Evolutionary conservation across 139 green algal species (phyloP).

Genomic region (Deuterostichococcus epilithicus): DNA sequence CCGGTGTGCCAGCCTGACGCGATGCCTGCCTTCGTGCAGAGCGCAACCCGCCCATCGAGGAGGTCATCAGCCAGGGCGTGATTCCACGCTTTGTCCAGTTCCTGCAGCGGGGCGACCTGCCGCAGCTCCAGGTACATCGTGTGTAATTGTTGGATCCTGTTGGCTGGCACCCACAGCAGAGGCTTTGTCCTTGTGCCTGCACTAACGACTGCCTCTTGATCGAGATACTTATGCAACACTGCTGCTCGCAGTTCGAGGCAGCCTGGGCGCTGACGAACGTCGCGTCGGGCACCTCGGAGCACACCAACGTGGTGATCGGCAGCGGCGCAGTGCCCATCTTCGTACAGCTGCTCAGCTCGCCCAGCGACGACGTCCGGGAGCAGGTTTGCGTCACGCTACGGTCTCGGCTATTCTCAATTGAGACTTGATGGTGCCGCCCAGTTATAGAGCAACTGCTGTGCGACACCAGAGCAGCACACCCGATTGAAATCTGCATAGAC

Average conservation of each 20-base stretch:
- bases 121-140: constrained; percentile 73
- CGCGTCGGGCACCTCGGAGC: constrained; percentile 91
- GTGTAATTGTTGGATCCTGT: too few relatives aligned
- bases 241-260: constrained; percentile 84
- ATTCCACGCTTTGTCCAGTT: constrained; percentile 97
- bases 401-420: not conserved
- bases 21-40: constrained; percentile 53
- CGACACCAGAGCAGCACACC: too few relatives aligned
- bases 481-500: not conserved
- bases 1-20: not conserved
- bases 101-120: constrained; percentile 78
- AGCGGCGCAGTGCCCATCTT: constrained; percentile 96
- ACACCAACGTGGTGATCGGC: constrained; percentile 98
- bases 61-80: constrained; percentile 95
- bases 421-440: too few relatives aligned
- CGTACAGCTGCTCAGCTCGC: constrained; percentile 87
- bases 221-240: not conserved
- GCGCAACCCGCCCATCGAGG: constrained; percentile 96
- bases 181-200: not conserved
- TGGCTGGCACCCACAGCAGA: not conserved
- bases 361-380: constrained; percentile 94
- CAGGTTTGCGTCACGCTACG: constrained; percentile 53
- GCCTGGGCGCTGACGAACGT: constrained; percentile 99
- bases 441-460: too few relatives aligned
- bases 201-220: too few relatives aligned